Percentiles rank a stretch among this genome's conserved stretches.
Conservation (phyloP, 208 protist genomes). For the Wallacemonas sp. region DNA sequence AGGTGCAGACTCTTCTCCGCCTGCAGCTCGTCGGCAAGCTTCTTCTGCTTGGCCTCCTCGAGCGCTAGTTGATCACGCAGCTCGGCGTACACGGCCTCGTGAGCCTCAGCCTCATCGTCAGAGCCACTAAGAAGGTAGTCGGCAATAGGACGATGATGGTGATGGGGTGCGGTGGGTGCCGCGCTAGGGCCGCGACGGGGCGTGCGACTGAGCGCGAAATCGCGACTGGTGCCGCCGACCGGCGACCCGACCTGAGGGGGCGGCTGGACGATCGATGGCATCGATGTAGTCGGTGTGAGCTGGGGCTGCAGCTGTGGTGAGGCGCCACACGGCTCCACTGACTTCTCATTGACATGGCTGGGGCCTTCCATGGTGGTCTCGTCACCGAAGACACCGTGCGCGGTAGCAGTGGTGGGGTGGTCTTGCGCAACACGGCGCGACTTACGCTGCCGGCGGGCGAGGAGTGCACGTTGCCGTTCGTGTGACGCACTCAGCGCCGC, state of each 20-base stretch:
- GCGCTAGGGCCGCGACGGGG: no score
- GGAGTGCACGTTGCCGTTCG: slow-evolving; percentile 8
- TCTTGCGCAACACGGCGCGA: background rate
- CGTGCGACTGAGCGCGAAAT: no score
- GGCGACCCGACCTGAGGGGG: background rate
- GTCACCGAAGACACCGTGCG: background rate
- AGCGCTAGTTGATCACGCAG: slow-evolving; percentile 47
- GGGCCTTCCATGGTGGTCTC: background rate
- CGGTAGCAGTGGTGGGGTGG: background rate
- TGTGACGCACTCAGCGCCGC: slow-evolving; percentile 22
- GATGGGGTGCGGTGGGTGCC: background rate
- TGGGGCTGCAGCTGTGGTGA: background rate
- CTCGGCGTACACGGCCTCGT: background rate
- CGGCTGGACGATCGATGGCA: background rate
- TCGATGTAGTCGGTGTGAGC: background rate
- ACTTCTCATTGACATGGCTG: background rate
- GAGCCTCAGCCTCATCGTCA: slow-evolving; percentile 11
- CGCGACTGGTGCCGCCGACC: no score
- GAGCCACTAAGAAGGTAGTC: no score
- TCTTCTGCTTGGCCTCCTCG: slow-evolving; percentile 30
- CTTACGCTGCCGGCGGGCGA: slow-evolving; percentile 5
- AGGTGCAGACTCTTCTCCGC: slow-evolving; percentile 56
- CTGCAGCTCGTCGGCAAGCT: slow-evolving; percentile 43
- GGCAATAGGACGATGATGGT: background rate
- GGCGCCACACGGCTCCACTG: background rate